Evolutionary conservation across 2,329 filamentous ascomycete genomes (phyloP).

Genomic region (Colletotrichum cereale): DNA sequence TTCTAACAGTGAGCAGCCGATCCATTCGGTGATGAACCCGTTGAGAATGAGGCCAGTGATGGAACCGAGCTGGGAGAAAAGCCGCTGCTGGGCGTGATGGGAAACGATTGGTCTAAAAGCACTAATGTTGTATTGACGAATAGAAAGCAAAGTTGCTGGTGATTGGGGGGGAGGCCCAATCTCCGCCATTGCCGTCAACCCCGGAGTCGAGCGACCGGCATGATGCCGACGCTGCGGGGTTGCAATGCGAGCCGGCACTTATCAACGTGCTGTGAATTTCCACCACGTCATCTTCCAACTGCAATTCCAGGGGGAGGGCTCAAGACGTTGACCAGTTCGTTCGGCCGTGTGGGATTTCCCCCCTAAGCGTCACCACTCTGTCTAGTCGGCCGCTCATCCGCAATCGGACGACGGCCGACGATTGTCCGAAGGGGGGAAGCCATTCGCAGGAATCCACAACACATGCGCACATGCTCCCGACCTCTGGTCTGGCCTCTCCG

Average conservation of each 20-base stretch:
- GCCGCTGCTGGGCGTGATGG: too few relatives aligned
- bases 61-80: constrained; percentile 58
- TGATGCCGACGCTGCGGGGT: constrained; percentile 30
- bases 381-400: neutral
- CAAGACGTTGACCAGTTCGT: neutral
- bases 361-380: neutral
- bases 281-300: constrained; percentile 25
- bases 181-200: constrained; percentile 9
- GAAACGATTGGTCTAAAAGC: too few relatives aligned
- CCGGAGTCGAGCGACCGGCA: constrained; percentile 18
- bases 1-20: too few relatives aligned
- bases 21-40: constrained; percentile 59
- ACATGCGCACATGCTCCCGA: neutral
- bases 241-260: constrained; percentile 21
- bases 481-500: neutral
- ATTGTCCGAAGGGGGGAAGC: neutral
- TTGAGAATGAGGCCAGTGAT: constrained; percentile 63
- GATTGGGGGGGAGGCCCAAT: too few relatives aligned
- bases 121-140: too few relatives aligned
- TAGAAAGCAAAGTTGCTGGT: too few relatives aligned
- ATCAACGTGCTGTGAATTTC: constrained; percentile 13
- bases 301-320: neutral
- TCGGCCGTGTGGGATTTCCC: neutral
- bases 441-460: constrained; percentile 8
- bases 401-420: constrained; percentile 15